phyloP scores from a whole-genome alignment of 306 rosid genomes.

The Hylodesmum podocarpum region DNA sequence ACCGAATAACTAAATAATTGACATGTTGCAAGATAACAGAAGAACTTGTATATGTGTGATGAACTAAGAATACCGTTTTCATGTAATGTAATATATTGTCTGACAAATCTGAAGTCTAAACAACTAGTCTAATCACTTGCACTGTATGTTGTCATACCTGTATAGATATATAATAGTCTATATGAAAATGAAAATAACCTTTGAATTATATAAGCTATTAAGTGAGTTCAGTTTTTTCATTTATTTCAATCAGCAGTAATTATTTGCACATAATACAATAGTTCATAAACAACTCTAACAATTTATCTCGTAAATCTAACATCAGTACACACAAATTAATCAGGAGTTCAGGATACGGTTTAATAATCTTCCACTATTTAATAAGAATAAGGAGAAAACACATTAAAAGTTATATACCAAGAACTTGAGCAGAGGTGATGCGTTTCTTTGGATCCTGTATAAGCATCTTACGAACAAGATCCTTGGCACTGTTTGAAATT shows the following conservation, averaged over 20 bases:
- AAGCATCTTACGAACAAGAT: conserved; percentile 80
- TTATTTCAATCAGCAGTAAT: neutral
- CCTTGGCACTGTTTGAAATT: conserved; percentile 81
- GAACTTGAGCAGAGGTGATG: conserved; percentile 77
- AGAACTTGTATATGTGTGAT: neutral
- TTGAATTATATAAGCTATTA: neutral
- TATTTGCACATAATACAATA: neutral
- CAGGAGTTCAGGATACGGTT: neutral
- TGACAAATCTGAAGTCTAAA: neutral
- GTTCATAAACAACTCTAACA: neutral
- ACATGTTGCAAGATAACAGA: neutral
- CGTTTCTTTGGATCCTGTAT: conserved; percentile 84
- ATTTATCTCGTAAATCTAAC: neutral
- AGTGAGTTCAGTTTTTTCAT: neutral
- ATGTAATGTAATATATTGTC: neutral
- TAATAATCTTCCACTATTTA: neutral
- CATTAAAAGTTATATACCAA: conserved; percentile 51
- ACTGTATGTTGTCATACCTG: neutral
- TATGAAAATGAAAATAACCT: neutral
- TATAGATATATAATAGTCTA: neutral
- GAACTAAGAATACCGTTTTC: neutral
- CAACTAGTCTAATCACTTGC: neutral
- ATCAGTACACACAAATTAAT: neutral
- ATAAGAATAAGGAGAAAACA: neutral
- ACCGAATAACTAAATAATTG: neutral